These are phyloP conservation scores for Microbotryum violaceum DNA, from an alignment of 1,284 basidiomycete genomes.

Conservation along the genomic window DNA sequence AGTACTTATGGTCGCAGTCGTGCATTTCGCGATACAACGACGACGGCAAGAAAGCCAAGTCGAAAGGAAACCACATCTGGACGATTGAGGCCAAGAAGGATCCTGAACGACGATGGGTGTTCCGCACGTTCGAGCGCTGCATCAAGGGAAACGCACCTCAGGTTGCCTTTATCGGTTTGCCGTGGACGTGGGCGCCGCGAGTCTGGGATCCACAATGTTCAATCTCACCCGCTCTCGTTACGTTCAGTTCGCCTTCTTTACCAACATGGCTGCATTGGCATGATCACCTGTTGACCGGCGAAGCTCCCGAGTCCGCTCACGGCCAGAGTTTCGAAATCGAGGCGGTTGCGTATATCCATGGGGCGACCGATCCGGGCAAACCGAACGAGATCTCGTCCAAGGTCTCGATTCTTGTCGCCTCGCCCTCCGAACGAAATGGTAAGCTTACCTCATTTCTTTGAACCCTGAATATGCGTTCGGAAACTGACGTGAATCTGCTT, in stretches of 20 bases:
- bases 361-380: constrained; percentile 8
- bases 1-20: constrained; percentile 87
- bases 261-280: constrained; percentile 44
- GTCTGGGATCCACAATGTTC: constrained; percentile 87
- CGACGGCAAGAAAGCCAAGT: constrained; percentile 98
- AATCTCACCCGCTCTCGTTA: constrained; percentile 39
- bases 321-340: constrained; percentile 23
- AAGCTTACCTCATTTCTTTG: neutral
- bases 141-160: constrained; percentile 71
- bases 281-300: constrained; percentile 33
- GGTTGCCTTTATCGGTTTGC: constrained; percentile 67
- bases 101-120: constrained; percentile 72
- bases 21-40: constrained; percentile 97
- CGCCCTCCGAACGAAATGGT: constrained; percentile 17
- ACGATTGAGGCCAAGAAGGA: constrained; percentile 89
- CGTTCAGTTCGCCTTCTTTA: constrained; percentile 39
- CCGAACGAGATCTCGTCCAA: constrained; percentile 19
- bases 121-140: constrained; percentile 81
- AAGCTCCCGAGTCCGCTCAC: constrained; percentile 15
- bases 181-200: constrained; percentile 85
- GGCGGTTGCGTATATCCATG: constrained; percentile 23
- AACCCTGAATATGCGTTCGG: neutral
- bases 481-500: neutral
- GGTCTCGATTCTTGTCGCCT: constrained; percentile 18
- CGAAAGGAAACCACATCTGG: constrained; percentile 99